phyloP scores from a whole-genome alignment of 768 basidiomycete species.

The Collybia nuda region DNA sequence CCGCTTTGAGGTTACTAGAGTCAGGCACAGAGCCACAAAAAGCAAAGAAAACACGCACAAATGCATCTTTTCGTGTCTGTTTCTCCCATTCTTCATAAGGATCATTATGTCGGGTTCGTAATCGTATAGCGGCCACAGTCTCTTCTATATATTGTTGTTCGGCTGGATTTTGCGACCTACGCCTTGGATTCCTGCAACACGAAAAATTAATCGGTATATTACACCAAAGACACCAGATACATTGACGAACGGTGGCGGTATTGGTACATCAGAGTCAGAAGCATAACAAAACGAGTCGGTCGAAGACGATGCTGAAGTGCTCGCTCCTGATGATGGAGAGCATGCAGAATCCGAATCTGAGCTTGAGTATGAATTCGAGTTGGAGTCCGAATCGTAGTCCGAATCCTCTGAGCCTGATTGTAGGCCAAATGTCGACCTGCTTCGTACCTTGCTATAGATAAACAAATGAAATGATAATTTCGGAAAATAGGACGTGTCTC shows the following conservation, averaged over 20 bases:
- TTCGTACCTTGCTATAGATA: slow-evolving; percentile 23
- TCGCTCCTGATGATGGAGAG: slow-evolving; percentile 12
- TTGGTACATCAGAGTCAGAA: slow-evolving; percentile 42
- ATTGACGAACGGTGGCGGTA: slow-evolving; percentile 30
- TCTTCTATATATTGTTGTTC: slow-evolving; percentile 47
- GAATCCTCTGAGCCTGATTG: slow-evolving; percentile 47
- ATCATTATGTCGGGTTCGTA: slow-evolving; percentile 50
- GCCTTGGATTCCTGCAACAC: slow-evolving; percentile 20
- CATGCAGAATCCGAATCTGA: slow-evolving; percentile 34
- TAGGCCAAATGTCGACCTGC: slow-evolving; percentile 54
- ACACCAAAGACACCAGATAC: neutral
- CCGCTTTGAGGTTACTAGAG: slow-evolving; percentile 25
- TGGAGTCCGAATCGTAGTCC: slow-evolving; percentile 22
- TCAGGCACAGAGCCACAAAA: neutral
- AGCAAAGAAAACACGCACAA: slow-evolving; percentile 33
- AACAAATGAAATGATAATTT: neutral
- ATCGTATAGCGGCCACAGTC: slow-evolving; percentile 49
- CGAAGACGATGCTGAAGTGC: slow-evolving; percentile 18
- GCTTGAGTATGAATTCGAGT: slow-evolving; percentile 31
- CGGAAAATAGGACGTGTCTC: neutral
- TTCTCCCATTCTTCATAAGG: slow-evolving; percentile 61
- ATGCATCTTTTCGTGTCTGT: slow-evolving; percentile 48
- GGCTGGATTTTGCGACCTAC: slow-evolving; percentile 29
- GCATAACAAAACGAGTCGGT: slow-evolving; percentile 40
- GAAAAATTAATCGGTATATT: neutral